Conservation (phyloP, 2,329 filamentous ascomycete species). For the Chaetomiaceae sp. region DNA sequence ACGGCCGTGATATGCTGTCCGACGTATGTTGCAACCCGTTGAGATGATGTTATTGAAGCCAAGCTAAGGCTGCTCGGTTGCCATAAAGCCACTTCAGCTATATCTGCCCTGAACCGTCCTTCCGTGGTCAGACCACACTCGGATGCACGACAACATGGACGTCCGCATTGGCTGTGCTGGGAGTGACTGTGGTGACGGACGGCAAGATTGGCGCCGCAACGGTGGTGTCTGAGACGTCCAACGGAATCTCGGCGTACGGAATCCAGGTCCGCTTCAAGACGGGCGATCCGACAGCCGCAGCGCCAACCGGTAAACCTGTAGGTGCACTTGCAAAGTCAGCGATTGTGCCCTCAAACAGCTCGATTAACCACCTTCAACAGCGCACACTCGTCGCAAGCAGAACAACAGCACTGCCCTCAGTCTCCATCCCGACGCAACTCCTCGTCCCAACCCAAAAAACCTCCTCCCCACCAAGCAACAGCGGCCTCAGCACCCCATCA, state of each 20-base stretch:
- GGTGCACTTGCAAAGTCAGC: not conserved
- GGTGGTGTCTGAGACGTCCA: slow-evolving; percentile 8
- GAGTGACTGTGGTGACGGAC: slow-evolving; percentile 19
- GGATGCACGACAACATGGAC: slow-evolving; percentile 25
- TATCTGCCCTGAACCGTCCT: slow-evolving; percentile 16
- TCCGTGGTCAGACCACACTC: slow-evolving; percentile 3
- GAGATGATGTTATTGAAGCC: not conserved
- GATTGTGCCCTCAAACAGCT: not conserved
- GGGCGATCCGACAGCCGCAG: slow-evolving; percentile 11
- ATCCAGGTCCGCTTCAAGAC: slow-evolving; percentile 22
- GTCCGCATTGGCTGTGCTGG: slow-evolving; percentile 13
- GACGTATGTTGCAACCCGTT: slow-evolving; percentile 18
- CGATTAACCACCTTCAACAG: slow-evolving; percentile 1
- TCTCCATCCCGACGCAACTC: slow-evolving; percentile 6
- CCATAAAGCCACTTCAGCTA: slow-evolving; percentile 18
- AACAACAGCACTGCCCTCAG: not conserved
- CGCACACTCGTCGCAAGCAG: not conserved
- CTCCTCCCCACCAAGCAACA: slow-evolving; percentile 1
- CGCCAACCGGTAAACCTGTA: slow-evolving; percentile 4
- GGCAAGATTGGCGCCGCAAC: slow-evolving; percentile 15
- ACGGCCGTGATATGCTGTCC: slow-evolving; percentile 27
- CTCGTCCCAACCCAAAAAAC: slow-evolving; percentile 8
- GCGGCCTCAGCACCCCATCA: slow-evolving; percentile 19
- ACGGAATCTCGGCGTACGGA: slow-evolving; percentile 21
- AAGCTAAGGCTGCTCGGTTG: not conserved